phyloP scores from a whole-genome alignment of 2,329 filamentous ascomycete genomes.

The Paecilomyces variotii region DNA sequence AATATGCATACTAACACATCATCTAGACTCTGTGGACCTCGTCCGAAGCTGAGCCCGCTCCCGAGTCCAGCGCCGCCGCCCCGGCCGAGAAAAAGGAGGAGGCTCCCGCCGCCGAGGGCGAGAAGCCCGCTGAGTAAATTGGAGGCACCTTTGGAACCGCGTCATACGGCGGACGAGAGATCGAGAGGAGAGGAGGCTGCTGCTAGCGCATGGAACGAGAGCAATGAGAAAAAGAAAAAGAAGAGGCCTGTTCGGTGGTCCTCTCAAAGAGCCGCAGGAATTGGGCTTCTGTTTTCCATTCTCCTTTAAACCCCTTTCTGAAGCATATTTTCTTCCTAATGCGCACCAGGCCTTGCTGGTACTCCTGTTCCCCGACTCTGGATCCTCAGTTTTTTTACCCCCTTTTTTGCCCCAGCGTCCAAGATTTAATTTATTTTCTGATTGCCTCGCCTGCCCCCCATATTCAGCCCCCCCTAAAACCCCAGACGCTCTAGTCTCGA shows the following conservation, averaged over 20 bases:
- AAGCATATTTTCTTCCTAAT: conserved; percentile 1
- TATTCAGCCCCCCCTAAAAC: background rate
- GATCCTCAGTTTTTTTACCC: background rate
- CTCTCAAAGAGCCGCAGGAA: background rate
- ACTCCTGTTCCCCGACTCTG: conserved; percentile 1
- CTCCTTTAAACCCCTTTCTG: conserved; percentile 1
- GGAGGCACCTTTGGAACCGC: conserved; percentile 14
- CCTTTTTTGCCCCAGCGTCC: background rate
- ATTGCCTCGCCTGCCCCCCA: background rate
- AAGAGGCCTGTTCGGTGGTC: background rate
- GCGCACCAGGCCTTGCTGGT: conserved; percentile 1
- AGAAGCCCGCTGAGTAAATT: conserved; percentile 39
- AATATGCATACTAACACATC: conserved; percentile 17
- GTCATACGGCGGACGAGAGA: conserved; percentile 9
- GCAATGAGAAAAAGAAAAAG: conserved; percentile 1
- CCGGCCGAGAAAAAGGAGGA: conserved; percentile 35
- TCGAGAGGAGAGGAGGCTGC: conserved; percentile 7
- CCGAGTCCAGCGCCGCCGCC: conserved; percentile 37
- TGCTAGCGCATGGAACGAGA: conserved; percentile 3
- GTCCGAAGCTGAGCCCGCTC: conserved; percentile 83
- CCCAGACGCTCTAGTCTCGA: background rate
- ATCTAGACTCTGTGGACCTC: conserved; percentile 95
- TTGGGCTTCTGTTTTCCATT: conserved; percentile 3
- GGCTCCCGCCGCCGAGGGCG: conserved; percentile 30
- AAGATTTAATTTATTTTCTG: background rate